Percentiles rank a stretch among this genome's conserved stretches.
Evolutionary conservation across 306 rosid species (phyloP).

Genomic region (Oemleria cerasiformis): DNA sequence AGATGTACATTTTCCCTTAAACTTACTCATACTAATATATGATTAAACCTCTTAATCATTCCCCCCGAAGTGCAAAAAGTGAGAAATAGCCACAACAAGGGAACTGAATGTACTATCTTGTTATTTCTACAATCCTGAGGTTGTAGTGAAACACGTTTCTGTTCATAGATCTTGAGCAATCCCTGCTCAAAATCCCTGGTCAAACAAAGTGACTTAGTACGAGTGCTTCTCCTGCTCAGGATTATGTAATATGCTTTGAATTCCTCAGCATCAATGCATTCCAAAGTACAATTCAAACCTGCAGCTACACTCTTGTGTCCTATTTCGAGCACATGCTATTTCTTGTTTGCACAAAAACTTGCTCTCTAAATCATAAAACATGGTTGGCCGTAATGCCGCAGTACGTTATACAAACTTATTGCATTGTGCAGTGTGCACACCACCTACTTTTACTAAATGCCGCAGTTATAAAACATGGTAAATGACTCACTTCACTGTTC

Average conservation of each 20-base stretch:
- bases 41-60: too few relatives aligned
- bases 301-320: neutral
- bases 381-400: neutral
- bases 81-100: neutral
- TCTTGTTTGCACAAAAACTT: neutral
- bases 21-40: neutral
- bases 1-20: neutral
- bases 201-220: neutral
- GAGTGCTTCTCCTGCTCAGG: neutral
- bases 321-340: neutral
- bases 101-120: neutral
- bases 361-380: neutral
- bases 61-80: too few relatives aligned
- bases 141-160: too few relatives aligned
- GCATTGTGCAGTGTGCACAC: neutral
- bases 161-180: neutral
- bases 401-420: neutral
- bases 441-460: neutral
- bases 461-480: neutral
- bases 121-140: neutral
- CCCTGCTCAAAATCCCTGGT: neutral
- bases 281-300: neutral
- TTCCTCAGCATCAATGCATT: neutral
- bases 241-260: neutral
- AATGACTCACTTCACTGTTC: neutral